phyloP scores from a whole-genome alignment of 2,329 filamentous ascomycete species.

The Microsporum audouinii region DNA sequence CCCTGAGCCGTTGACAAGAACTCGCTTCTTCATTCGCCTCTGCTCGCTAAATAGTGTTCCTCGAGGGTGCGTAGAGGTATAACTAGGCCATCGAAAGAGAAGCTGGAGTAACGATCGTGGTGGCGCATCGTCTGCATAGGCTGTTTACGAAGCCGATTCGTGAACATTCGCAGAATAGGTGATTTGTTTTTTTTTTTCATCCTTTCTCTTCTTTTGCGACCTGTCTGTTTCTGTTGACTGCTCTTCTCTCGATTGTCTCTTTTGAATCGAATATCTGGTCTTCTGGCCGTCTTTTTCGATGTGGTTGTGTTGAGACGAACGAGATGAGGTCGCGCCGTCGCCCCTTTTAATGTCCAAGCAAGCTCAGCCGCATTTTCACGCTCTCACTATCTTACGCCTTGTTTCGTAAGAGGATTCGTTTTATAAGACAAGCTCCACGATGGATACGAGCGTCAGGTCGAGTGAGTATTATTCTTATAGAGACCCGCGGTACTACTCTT shows the following conservation, averaged over 20 bases:
- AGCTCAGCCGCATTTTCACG: neutral
- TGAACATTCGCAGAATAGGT: neutral
- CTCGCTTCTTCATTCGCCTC: neutral
- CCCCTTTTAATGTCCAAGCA: neutral
- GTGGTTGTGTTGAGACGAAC: neutral
- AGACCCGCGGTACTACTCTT: conserved; percentile 29
- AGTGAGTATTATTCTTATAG: conserved; percentile 31
- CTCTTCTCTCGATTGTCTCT: neutral
- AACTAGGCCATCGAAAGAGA: neutral
- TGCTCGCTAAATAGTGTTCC: neutral
- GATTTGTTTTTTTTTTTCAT: neutral
- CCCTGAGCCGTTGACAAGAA: neutral
- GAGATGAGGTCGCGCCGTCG: neutral
- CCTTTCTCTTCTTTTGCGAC: neutral
- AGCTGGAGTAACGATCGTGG: neutral
- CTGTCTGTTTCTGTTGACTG: neutral
- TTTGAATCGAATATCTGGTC: neutral
- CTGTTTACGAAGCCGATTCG: neutral
- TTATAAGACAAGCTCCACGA: conserved; percentile 2
- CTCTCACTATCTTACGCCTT: neutral
- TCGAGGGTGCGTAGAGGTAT: neutral
- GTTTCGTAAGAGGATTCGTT: neutral
- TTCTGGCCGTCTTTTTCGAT: neutral
- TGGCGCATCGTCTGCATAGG: neutral
- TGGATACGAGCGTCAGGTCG: conserved; percentile 26